Conservation (phyloP, 2,329 filamentous ascomycete genomes). For the Chalara sp. region DNA sequence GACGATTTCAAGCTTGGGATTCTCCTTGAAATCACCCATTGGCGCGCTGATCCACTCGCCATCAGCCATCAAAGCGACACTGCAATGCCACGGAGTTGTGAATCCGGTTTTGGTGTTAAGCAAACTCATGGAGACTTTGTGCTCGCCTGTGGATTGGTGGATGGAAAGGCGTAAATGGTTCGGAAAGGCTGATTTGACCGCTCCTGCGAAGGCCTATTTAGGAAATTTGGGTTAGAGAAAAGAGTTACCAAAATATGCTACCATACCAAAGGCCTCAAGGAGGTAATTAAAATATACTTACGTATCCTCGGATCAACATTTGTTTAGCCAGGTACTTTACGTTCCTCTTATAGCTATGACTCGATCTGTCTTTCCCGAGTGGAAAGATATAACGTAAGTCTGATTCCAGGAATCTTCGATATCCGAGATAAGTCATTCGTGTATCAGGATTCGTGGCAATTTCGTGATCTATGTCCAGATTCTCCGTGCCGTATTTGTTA, state of each 20-base stretch:
- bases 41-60: conserved; percentile 6
- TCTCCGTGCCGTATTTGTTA: conserved; percentile 3
- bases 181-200: conserved; percentile 2
- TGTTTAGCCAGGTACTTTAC: conserved; percentile 4
- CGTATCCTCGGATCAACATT: conserved; percentile 6
- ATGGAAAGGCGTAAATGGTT: conserved; percentile 5
- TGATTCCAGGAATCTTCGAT: conserved; percentile 5
- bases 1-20: conserved; percentile 2
- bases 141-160: conserved; percentile 4
- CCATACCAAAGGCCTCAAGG: no score
- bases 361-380: background rate
- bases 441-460: conserved; percentile 1
- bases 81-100: conserved; percentile 6
- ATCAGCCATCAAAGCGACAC: conserved; percentile 4
- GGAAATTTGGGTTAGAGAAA: no score
- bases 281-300: no score
- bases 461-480: conserved; percentile 2
- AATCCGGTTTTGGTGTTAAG: conserved; percentile 6
- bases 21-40: conserved; percentile 3
- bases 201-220: conserved; percentile 4
- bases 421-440: conserved; percentile 4
- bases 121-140: conserved; percentile 7
- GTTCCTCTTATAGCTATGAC: conserved; percentile 1
- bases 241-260: no score
- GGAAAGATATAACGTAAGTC: conserved; percentile 6